A percentile compares a stretch with the other conserved stretches of the same genome.
Evolutionary conservation across 192 early-diverging fungal species (phyloP).

Genomic region (Dissophora globulifera): DNA sequence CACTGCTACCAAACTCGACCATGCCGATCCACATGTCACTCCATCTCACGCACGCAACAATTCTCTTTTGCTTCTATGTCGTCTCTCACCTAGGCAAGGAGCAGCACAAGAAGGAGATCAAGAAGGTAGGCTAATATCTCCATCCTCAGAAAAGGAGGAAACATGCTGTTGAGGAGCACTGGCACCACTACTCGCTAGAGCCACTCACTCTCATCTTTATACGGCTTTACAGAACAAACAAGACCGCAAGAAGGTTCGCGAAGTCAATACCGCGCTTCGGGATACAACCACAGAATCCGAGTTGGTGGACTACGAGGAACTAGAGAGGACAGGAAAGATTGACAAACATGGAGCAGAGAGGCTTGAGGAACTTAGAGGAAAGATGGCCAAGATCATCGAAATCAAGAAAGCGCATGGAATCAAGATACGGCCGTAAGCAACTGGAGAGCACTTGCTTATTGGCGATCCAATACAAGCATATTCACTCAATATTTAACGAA

Average conservation of each 20-base stretch:
- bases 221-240: slow-evolving; percentile 55
- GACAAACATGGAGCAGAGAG: slow-evolving; percentile 46
- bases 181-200: no score
- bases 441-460: not conserved
- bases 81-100: slow-evolving; percentile 37
- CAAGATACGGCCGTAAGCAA: slow-evolving; percentile 40
- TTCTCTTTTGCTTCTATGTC: not conserved
- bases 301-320: slow-evolving; percentile 36
- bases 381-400: slow-evolving; percentile 37
- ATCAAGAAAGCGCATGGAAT: slow-evolving; percentile 50
- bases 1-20: no score
- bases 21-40: no score
- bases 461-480: not conserved
- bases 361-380: slow-evolving; percentile 32
- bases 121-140: slow-evolving; percentile 28
- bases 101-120: slow-evolving; percentile 48
- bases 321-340: slow-evolving; percentile 35
- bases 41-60: no score
- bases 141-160: not conserved
- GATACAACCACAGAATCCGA: slow-evolving; percentile 46
- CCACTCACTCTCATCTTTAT: no score
- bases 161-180: no score
- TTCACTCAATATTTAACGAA: not conserved
- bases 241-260: slow-evolving; percentile 49
- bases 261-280: slow-evolving; percentile 29